Evolutionary conservation across 2,329 filamentous ascomycete genomes (phyloP).

Genomic region (Kalmusia sp.): DNA sequence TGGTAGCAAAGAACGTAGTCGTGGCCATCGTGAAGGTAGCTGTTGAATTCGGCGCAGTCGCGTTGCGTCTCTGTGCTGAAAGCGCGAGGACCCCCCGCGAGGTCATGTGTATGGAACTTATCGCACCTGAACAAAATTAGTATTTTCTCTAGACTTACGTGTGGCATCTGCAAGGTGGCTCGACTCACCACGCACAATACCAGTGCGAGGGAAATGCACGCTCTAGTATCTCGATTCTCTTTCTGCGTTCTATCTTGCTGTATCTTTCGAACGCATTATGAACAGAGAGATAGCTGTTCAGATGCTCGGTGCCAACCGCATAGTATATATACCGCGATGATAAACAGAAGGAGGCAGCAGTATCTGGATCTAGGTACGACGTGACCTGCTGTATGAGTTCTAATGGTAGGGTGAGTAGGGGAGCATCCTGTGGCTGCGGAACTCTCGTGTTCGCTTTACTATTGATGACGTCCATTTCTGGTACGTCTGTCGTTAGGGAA

Average conservation of each 20-base stretch:
- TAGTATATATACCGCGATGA: conserved; percentile 36
- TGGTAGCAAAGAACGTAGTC: conserved; percentile 34
- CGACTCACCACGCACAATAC: conserved; percentile 37
- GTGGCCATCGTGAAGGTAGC: conserved; percentile 25
- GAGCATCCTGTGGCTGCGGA: conserved; percentile 13
- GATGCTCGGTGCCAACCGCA: conserved; percentile 31
- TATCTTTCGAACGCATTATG: conserved; percentile 8
- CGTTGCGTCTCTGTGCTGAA: conserved; percentile 10
- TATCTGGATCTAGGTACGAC: conserved; percentile 28
- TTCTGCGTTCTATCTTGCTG: conserved; percentile 28
- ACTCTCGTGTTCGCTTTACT: not conserved
- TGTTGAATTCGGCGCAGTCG: conserved; percentile 34
- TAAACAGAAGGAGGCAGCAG: conserved; percentile 35
- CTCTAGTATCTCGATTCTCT: conserved; percentile 37
- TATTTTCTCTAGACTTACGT: no score
- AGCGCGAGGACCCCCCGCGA: conserved; percentile 17
- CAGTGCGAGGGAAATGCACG: conserved; percentile 40
- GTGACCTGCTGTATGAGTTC: conserved; percentile 41
- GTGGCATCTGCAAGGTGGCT: no score
- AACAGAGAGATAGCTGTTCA: conserved; percentile 28
- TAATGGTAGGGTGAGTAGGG: conserved; percentile 33
- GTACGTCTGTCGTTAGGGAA: no score
- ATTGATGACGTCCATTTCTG: no score
- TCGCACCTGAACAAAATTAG: no score
- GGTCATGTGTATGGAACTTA: conserved; percentile 30